phyloP scores from a whole-genome alignment of 441 rosid genomes.

The Viola pubescens region DNA sequence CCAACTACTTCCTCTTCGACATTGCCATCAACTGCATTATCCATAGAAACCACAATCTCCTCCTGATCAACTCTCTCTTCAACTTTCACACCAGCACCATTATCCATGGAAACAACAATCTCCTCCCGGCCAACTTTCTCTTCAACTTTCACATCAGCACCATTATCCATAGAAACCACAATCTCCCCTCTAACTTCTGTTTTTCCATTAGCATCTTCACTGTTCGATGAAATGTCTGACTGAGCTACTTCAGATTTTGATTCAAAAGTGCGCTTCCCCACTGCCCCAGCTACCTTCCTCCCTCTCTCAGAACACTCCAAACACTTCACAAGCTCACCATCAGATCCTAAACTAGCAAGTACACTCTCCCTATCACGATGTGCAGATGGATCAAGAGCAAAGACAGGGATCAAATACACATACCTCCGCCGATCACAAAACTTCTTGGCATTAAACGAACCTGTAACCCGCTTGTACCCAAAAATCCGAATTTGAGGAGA shows the following conservation, averaged over 20 bases:
- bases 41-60: constrained; percentile 16
- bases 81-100: neutral
- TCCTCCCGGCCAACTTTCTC: neutral
- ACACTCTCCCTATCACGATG: constrained; percentile 85
- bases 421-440: constrained; percentile 91
- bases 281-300: constrained; percentile 59
- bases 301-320: constrained; percentile 78
- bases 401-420: constrained; percentile 79
- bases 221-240: constrained; percentile 32
- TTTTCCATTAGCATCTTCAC: constrained; percentile 16
- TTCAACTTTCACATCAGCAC: constrained; percentile 2
- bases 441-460: constrained; percentile 70
- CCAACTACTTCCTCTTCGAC: neutral
- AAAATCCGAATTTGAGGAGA: constrained; percentile 67
- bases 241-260: constrained; percentile 18
- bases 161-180: constrained; percentile 15
- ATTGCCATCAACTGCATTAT: constrained; percentile 10
- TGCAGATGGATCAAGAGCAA: constrained; percentile 63
- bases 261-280: constrained; percentile 58
- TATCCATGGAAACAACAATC: constrained; percentile 2
- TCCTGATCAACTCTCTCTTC: constrained; percentile 19
- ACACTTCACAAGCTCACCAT: constrained; percentile 63
- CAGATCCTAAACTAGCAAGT: constrained; percentile 64
- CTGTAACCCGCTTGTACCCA: constrained; percentile 69
- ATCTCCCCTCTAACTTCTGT: constrained; percentile 21